A percentile compares a stretch with the other conserved stretches of the same genome.
These are phyloP conservation scores for Hygrophorus pudorinus DNA, from an alignment of 768 basidiomycete genomes.

Conservation along the genomic window DNA sequence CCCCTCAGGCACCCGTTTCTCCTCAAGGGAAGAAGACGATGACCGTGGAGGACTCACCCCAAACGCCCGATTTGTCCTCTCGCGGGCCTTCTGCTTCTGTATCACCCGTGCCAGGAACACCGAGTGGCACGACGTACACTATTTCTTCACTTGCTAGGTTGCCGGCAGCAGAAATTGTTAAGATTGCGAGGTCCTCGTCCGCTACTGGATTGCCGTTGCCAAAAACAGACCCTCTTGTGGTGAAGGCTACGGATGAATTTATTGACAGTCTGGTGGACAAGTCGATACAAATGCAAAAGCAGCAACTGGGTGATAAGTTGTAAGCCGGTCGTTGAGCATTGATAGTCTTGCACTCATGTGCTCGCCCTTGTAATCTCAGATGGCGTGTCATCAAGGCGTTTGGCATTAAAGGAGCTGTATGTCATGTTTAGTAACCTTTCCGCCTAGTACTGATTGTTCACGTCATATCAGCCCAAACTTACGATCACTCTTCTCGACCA, in stretches of 20 bases:
- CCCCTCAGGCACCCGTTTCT: slow-evolving; percentile 33
- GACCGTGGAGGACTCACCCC: slow-evolving; percentile 41
- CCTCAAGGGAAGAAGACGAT: slow-evolving; percentile 54
- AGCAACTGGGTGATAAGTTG: slow-evolving; percentile 73
- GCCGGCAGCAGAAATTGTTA: slow-evolving; percentile 68
- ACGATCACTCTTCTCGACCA: slow-evolving; percentile 77
- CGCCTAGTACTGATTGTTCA: slow-evolving; percentile 1
- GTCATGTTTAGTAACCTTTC: slow-evolving; percentile 16
- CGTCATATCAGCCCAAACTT: slow-evolving; percentile 53
- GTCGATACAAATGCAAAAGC: slow-evolving; percentile 56
- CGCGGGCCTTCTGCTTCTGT: slow-evolving; percentile 63
- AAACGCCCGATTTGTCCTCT: slow-evolving; percentile 70
- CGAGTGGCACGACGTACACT: slow-evolving; percentile 42
- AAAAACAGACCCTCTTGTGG: slow-evolving; percentile 60
- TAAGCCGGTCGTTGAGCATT: slow-evolving; percentile 22
- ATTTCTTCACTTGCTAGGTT: slow-evolving; percentile 62
- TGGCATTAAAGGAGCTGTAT: slow-evolving; percentile 71
- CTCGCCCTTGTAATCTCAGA: slow-evolving; percentile 14
- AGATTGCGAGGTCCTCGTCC: slow-evolving; percentile 44
- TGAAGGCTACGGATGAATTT: slow-evolving; percentile 64
- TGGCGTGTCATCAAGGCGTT: slow-evolving; percentile 63
- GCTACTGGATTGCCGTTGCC: slow-evolving; percentile 47
- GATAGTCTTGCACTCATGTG: background rate
- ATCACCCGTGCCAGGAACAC: slow-evolving; percentile 59
- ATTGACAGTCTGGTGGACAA: slow-evolving; percentile 52